phyloP scores from a whole-genome alignment of 148 eudicot species.

The Mesembryanthemum crystallinum region DNA sequence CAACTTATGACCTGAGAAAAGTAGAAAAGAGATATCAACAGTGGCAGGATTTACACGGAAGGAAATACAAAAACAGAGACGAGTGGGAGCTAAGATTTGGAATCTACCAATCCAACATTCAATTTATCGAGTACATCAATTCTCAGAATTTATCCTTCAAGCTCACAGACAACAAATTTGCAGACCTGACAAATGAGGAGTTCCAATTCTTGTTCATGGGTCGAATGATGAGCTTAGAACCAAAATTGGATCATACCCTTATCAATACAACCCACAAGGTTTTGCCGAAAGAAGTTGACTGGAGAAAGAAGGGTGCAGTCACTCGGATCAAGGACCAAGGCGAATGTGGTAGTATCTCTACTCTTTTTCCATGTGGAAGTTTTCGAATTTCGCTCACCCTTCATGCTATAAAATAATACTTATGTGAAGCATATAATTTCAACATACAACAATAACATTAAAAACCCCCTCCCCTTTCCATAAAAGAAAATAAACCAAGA shows the following conservation, averaged over 20 bases:
- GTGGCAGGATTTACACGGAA: constrained; percentile 29
- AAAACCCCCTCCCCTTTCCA: too few relatives aligned
- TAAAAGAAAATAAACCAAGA: too few relatives aligned
- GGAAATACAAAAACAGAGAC: constrained; percentile 21
- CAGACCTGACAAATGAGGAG: constrained; percentile 59
- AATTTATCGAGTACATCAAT: constrained; percentile 39
- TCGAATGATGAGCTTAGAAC: constrained; percentile 9
- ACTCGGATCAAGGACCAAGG: constrained; percentile 69
- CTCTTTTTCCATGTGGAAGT: neutral
- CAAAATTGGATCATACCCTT: neutral
- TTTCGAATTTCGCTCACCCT: neutral
- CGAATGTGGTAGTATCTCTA: constrained; percentile 47
- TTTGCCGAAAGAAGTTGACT: constrained; percentile 50
- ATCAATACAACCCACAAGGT: constrained; percentile 1
- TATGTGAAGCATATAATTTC: neutral
- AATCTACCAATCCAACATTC: constrained; percentile 46
- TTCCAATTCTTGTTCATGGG: constrained; percentile 45
- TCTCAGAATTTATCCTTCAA: constrained; percentile 36
- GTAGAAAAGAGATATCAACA: constrained; percentile 29
- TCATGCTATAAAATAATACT: neutral
- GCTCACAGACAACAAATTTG: constrained; percentile 54
- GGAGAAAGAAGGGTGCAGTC: constrained; percentile 67
- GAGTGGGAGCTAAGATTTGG: constrained; percentile 39
- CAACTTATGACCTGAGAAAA: neutral
- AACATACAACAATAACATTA: too few relatives aligned